These are phyloP conservation scores for Blastomyces emzantsi DNA, from an alignment of 2,329 filamentous ascomycete species.

Conservation along the genomic window DNA sequence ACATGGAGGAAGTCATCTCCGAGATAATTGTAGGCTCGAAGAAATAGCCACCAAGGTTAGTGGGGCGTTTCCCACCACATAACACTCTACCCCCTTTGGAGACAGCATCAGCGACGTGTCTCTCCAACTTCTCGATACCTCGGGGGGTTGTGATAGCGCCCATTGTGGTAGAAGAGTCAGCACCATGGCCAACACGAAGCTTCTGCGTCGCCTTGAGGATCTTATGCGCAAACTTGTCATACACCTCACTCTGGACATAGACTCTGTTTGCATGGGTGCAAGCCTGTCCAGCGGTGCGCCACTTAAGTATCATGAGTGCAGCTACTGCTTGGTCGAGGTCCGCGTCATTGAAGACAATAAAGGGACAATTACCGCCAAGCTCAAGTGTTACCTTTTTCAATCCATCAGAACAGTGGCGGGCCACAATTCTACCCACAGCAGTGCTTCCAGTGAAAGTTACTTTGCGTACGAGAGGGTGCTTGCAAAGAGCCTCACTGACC, in stretches of 20 bases:
- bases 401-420: slow-evolving; percentile 23
- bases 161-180: slow-evolving; percentile 25
- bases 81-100: slow-evolving; percentile 23
- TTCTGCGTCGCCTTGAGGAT: slow-evolving; percentile 40
- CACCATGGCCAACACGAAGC: slow-evolving; percentile 26
- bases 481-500: slow-evolving; percentile 14
- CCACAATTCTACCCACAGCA: slow-evolving; percentile 24
- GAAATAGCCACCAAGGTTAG: background rate
- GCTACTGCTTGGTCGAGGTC: slow-evolving; percentile 26
- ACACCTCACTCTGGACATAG: slow-evolving; percentile 34
- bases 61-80: slow-evolving; percentile 19
- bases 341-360: slow-evolving; percentile 33
- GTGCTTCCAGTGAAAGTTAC: slow-evolving; percentile 48
- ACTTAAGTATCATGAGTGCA: background rate
- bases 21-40: slow-evolving; percentile 5
- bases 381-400: slow-evolving; percentile 38
- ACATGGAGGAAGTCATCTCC: slow-evolving; percentile 19
- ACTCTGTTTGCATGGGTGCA: slow-evolving; percentile 30
- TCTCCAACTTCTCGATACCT: slow-evolving; percentile 17
- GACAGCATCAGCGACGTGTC: slow-evolving; percentile 20
- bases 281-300: slow-evolving; percentile 20
- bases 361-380: slow-evolving; percentile 34
- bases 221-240: slow-evolving; percentile 38
- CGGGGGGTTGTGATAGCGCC: slow-evolving; percentile 18
- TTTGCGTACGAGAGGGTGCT: slow-evolving; percentile 57